phyloP scores from a whole-genome alignment of 306 rosid genomes.

The Quercus berberidifolia region DNA sequence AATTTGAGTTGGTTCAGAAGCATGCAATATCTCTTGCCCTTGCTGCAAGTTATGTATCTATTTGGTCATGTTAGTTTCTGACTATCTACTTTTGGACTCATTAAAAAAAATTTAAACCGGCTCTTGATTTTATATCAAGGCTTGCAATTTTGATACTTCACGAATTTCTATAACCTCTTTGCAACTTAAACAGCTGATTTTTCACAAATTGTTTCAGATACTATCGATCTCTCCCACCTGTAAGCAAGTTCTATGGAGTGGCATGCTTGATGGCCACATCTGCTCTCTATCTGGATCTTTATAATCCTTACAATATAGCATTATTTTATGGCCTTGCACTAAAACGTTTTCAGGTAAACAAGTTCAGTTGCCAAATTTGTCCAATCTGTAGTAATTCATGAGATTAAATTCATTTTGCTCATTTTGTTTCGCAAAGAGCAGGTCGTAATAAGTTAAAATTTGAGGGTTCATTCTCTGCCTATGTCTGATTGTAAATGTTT shows the following conservation, averaged over 20 bases:
- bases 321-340: slow-evolving; percentile 40
- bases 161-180: not conserved
- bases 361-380: not conserved
- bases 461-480: too few relatives aligned
- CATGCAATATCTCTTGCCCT: too few relatives aligned
- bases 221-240: slow-evolving; percentile 66
- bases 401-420: not conserved
- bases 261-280: slow-evolving; percentile 60
- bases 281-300: slow-evolving; percentile 46
- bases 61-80: not conserved
- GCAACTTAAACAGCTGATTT: not conserved
- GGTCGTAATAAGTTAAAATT: too few relatives aligned
- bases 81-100: not conserved
- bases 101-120: too few relatives aligned
- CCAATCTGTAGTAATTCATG: not conserved
- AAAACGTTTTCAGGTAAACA: slow-evolving; percentile 52
- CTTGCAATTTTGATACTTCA: not conserved
- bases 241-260: slow-evolving; percentile 69
- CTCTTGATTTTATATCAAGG: not conserved
- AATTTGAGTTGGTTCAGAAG: too few relatives aligned
- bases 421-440: not conserved
- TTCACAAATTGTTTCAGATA: slow-evolving; percentile 37
- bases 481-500: not conserved
- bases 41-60: not conserved
- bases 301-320: slow-evolving; percentile 16